phyloP scores from a whole-genome alignment of 352 stramenopile genomes.

The Pythium apleroticum region DNA sequence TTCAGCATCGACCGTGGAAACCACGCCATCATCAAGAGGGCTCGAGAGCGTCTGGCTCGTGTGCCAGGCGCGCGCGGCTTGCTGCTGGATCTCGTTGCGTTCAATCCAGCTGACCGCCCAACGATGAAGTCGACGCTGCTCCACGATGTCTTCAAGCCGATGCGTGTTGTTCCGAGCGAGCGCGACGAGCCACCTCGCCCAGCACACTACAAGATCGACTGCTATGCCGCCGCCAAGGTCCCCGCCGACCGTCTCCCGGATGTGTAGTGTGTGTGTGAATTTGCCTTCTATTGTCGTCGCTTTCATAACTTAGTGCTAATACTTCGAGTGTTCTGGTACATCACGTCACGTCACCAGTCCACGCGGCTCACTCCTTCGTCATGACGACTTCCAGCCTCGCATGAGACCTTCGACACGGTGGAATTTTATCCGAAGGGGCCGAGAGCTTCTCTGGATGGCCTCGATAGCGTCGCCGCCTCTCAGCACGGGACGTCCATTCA shows the following conservation, averaged over 20 bases:
- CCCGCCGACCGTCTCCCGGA: conserved; percentile 32
- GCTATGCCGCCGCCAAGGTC: conserved; percentile 35
- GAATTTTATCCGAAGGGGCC: conserved; percentile 64
- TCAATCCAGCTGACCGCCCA: conserved; percentile 57
- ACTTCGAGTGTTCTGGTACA: not conserved
- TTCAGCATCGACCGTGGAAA: conserved; percentile 55
- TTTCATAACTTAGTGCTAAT: conserved; percentile 17
- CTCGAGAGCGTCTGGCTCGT: conserved; percentile 45
- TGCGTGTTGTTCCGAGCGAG: conserved; percentile 24
- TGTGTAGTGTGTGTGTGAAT: conserved; percentile 29
- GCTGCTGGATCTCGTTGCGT: conserved; percentile 55
- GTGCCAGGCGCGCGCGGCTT: conserved; percentile 49
- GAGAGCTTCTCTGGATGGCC: conserved; percentile 49
- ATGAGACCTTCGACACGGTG: conserved; percentile 81
- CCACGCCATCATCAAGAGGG: conserved; percentile 49
- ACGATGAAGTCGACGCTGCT: conserved; percentile 69
- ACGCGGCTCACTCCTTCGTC: not conserved
- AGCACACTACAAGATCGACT: conserved; percentile 62
- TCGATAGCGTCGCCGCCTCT: conserved; percentile 49
- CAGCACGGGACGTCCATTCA: conserved; percentile 59
- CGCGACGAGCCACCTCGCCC: conserved; percentile 2
- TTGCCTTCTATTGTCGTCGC: conserved; percentile 8
- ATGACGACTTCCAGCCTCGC: conserved; percentile 48
- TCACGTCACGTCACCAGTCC: not conserved
- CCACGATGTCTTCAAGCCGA: conserved; percentile 53